phyloP scores from a whole-genome alignment of 1,139 yeast species.

The Chernovozyma aurita region DNA sequence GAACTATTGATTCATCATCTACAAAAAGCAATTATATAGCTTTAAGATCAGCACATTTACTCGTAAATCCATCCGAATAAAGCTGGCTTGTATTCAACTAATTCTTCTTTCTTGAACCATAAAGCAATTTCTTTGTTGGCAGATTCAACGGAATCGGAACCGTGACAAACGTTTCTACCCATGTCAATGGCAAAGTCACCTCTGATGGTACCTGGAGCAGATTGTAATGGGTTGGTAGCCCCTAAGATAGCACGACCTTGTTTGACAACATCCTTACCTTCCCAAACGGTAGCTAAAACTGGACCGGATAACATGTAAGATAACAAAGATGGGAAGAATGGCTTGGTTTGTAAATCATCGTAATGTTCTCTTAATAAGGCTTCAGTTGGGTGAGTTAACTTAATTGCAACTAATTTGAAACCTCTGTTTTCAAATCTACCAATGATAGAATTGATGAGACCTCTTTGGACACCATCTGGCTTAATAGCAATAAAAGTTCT shows the following conservation, averaged over 20 bases:
- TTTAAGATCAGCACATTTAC: slow-evolving; percentile 34
- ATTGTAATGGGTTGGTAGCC: slow-evolving; percentile 97
- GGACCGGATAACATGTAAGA: slow-evolving; percentile 99
- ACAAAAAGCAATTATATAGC: no score
- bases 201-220: slow-evolving; percentile 99
- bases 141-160: slow-evolving; percentile 97
- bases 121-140: slow-evolving; percentile 94
- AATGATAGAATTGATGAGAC: slow-evolving; percentile 83
- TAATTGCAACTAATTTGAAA: slow-evolving; percentile 94
- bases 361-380: slow-evolving; percentile 88
- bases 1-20: no score
- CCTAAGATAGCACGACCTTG: slow-evolving; percentile 98
- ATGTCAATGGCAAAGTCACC: slow-evolving; percentile 94
- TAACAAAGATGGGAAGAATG: slow-evolving; percentile 94
- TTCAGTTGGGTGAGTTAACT: slow-evolving; percentile 86
- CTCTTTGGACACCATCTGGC: slow-evolving; percentile 99
- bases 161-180: slow-evolving; percentile 99
- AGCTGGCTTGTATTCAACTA: slow-evolving; percentile 87
- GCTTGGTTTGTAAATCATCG: slow-evolving; percentile 91
- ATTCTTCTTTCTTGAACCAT: slow-evolving; percentile 99
- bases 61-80: slow-evolving; percentile 90
- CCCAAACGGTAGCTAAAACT: slow-evolving; percentile 98
- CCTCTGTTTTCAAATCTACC: slow-evolving; percentile 97
- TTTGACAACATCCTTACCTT: slow-evolving; percentile 99
- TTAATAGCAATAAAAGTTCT: slow-evolving; percentile 99